phyloP scores from a whole-genome alignment of 148 eudicot species.

The Selenicereus undatus region DNA sequence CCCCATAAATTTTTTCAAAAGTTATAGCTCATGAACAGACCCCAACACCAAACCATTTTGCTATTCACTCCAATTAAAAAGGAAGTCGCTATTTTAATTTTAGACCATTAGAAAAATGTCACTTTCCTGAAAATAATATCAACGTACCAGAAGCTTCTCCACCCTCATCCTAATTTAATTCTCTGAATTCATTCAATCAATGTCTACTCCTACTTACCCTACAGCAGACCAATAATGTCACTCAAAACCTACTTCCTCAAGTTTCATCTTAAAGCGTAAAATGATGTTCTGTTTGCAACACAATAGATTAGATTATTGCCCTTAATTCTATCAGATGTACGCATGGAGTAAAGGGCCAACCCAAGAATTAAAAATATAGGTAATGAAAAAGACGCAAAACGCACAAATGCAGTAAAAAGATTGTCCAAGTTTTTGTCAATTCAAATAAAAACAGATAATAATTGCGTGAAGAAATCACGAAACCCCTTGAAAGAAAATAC shows the following conservation, averaged over 20 bases:
- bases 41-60: neutral
- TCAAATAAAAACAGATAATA: neutral
- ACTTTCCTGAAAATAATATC: neutral
- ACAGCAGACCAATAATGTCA: neutral
- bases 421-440: neutral
- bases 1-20: neutral
- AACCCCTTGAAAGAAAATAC: neutral
- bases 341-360: neutral
- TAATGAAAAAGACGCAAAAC: neutral
- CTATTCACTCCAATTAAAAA: neutral
- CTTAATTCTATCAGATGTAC: neutral
- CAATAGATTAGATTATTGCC: neutral
- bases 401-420: neutral
- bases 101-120: neutral
- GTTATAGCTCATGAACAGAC: neutral
- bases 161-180: neutral
- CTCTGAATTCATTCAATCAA: neutral
- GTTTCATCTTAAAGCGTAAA: neutral
- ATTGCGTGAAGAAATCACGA: constrained; percentile 28
- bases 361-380: neutral
- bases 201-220: neutral
- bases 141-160: neutral
- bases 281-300: neutral
- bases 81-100: neutral
- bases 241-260: neutral